Evolutionary conservation across 257 asterid species (phyloP), one percentile per base, ranked within the genome.

Genomic region (Nicotiana attenuata): DNA sequence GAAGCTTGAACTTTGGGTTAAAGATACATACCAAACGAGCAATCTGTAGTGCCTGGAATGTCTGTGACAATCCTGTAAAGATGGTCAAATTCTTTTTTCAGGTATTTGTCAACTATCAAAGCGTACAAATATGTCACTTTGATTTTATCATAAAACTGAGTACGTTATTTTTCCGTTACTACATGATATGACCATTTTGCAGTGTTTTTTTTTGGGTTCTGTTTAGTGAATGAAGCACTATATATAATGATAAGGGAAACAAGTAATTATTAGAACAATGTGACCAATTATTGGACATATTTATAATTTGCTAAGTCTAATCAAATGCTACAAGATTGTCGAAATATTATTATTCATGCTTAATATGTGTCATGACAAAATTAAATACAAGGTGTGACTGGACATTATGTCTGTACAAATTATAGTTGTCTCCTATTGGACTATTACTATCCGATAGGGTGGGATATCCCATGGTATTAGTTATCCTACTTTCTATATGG

Each of bases 41-140:
- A 79, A 82, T 92, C 93, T 19, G 99, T 95, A 13, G 97, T 92
- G 80, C 99, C 99, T 10, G 99, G 99, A 78, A 95, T 95, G 81
- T 95, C 97, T 64, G 98, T 90, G 57, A 95, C 92, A 2, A 95
- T 89, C 99, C 99, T 95, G 97, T 65, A 19, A 82, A 3, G 38
- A 67, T 81, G 9, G 63, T 82, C 83, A 85, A 80, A 83, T 22
- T 57, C 63, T 24, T 20, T 50, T 50, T 50, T 75, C 80, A 75
- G 80, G 11, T 50, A 26, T 50, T 75, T 50, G 79, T 24, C 79
- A 75, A 50, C 24, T 47, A 73, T 26, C 14, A 73, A 45, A 47
- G 15, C 15, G 41, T 31, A 75, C 41, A 26, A 7, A 24, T 75
- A 50, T 75, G 79, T 75, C 79, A 75, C 63, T 75, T 50, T 75